Percentiles rank a stretch among this genome's conserved stretches.
These are phyloP conservation scores for Podaxis rugospora DNA, from an alignment of 768 basidiomycete species.

Conservation along the genomic window DNA sequence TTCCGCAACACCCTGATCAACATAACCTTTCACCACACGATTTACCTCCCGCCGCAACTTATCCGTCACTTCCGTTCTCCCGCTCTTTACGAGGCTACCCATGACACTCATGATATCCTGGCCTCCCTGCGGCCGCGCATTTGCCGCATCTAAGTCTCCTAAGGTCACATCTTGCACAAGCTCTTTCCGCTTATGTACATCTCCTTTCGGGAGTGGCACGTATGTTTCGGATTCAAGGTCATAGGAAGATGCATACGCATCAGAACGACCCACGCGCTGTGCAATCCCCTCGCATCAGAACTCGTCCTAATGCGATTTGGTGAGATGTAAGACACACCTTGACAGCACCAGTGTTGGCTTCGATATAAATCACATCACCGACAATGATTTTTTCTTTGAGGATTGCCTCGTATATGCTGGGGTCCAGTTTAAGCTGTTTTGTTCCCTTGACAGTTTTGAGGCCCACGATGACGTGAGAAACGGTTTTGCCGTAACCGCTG, in stretches of 20 bases:
- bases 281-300: slow-evolving; percentile 8
- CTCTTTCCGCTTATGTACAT: slow-evolving; percentile 94
- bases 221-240: slow-evolving; percentile 99
- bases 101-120: slow-evolving; percentile 99
- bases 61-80: slow-evolving; percentile 95
- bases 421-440: slow-evolving; percentile 91
- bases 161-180: slow-evolving; percentile 93
- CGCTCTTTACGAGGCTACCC: slow-evolving; percentile 85
- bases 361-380: slow-evolving; percentile 96
- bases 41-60: slow-evolving; percentile 94
- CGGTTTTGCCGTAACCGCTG: slow-evolving; percentile 96
- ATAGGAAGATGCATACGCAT: slow-evolving; percentile 96
- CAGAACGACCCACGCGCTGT: slow-evolving; percentile 92
- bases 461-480: slow-evolving; percentile 95
- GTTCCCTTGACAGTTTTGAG: slow-evolving; percentile 92
- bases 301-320: not conserved
- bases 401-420: slow-evolving; percentile 94
- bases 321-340: slow-evolving; percentile 54
- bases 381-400: slow-evolving; percentile 96
- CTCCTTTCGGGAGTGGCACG: slow-evolving; percentile 94
- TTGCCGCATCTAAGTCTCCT: slow-evolving; percentile 94
- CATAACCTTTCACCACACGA: slow-evolving; percentile 95
- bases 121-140: slow-evolving; percentile 92
- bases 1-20: slow-evolving; percentile 98
- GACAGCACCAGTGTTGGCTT: slow-evolving; percentile 90